A percentile compares a stretch with the other conserved stretches of the same genome.
Conservation (phyloP, 768 basidiomycete genomes). For the Imleria badia region DNA sequence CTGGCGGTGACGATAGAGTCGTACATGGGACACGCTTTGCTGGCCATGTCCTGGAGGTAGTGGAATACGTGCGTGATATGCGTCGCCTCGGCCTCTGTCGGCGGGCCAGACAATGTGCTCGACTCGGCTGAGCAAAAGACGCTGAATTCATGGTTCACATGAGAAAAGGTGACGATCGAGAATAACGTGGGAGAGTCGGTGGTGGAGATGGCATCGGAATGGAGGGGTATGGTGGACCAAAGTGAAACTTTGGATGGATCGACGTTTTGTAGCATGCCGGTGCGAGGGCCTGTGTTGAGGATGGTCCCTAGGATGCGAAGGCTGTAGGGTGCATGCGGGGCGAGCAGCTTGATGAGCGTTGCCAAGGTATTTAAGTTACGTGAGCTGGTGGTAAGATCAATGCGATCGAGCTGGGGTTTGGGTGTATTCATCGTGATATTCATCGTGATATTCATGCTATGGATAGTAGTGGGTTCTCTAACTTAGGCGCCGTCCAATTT, state of each 20-base stretch:
- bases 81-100: conserved; percentile 5
- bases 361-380: not conserved
- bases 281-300: conserved; percentile 17
- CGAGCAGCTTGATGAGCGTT: conserved; percentile 13
- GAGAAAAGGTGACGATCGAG: conserved; percentile 21
- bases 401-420: conserved; percentile 3
- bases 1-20: not conserved
- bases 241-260: conserved; percentile 16
- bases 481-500: too few relatives aligned
- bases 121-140: conserved; percentile 21
- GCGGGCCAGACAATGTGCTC: not conserved
- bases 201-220: not conserved
- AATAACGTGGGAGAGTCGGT: conserved; percentile 6
- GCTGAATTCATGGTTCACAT: conserved; percentile 8
- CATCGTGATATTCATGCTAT: too few relatives aligned
- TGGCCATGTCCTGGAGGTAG: conserved; percentile 3
- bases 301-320: conserved; percentile 18
- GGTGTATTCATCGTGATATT: not conserved
- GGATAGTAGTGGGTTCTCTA: too few relatives aligned
- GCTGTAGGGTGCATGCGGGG: conserved; percentile 12
- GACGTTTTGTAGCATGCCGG: conserved; percentile 6
- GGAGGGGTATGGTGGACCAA: conserved; percentile 21
- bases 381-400: conserved; percentile 9
- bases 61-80: conserved; percentile 19
- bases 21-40: conserved; percentile 5